These are phyloP conservation scores for Dionaea muscipula DNA, from an alignment of 179 eudicot species.

Conservation along the genomic window DNA sequence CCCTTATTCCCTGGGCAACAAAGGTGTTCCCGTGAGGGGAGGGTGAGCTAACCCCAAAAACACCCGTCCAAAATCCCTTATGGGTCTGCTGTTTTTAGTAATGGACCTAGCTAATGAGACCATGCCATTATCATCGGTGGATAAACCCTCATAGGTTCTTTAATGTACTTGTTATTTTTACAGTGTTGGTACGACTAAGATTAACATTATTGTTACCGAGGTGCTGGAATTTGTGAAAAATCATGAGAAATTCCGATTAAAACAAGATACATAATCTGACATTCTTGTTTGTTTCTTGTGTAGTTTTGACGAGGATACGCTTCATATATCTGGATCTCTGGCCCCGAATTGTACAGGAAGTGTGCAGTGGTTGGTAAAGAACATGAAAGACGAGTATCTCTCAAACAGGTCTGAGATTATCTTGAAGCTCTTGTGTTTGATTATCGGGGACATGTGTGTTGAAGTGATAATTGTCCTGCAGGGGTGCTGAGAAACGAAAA, in stretches of 20 bases:
- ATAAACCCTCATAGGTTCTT: too few species aligned
- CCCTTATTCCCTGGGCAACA: slow-evolving; percentile 2
- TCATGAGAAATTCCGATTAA: too few species aligned
- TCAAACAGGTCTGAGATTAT: slow-evolving; percentile 30
- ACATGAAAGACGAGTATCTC: slow-evolving; percentile 25
- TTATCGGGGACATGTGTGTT: background rate
- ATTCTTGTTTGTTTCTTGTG: slow-evolving; percentile 2
- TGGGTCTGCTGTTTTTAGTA: too few species aligned
- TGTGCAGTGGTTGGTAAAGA: slow-evolving; percentile 44
- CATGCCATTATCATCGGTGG: too few species aligned
- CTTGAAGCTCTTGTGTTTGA: background rate
- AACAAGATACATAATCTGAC: too few species aligned
- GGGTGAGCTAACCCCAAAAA: too few species aligned
- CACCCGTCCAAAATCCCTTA: too few species aligned
- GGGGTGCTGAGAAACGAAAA: slow-evolving; percentile 30
- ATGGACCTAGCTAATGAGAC: too few species aligned
- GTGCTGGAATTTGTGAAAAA: too few species aligned
- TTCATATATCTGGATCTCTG: slow-evolving; percentile 70
- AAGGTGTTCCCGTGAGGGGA: background rate
- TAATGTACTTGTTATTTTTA: too few species aligned
- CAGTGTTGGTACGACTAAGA: too few species aligned
- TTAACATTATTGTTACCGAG: too few species aligned
- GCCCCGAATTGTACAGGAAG: slow-evolving; percentile 52
- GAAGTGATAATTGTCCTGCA: slow-evolving; percentile 8
- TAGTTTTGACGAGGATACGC: slow-evolving; percentile 77